phyloP scores from a whole-genome alignment of 129 eudicot genomes.

The Centella asiatica region DNA sequence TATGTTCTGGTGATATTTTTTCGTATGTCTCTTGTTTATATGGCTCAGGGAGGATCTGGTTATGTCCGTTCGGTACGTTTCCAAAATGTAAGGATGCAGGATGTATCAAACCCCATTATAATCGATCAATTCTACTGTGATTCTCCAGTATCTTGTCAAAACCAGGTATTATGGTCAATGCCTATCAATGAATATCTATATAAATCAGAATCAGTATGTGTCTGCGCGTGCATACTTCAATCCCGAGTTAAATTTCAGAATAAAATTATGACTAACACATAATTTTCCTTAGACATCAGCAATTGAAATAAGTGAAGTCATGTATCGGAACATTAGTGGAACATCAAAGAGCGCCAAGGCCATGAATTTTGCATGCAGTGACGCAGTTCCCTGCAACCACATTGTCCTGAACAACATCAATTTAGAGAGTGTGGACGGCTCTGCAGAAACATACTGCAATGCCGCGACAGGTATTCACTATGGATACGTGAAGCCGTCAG shows the following conservation, averaged over 20 bases:
- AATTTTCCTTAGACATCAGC: constrained; percentile 32
- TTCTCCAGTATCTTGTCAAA: constrained; percentile 43
- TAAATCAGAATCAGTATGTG: background rate
- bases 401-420: constrained; percentile 41
- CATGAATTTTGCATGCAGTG: constrained; percentile 57
- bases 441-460: constrained; percentile 37
- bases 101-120: constrained; percentile 53
- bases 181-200: background rate
- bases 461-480: constrained; percentile 35
- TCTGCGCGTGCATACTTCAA: background rate
- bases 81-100: constrained; percentile 45
- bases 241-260: background rate
- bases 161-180: constrained; percentile 24
- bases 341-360: constrained; percentile 37
- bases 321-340: constrained; percentile 52
- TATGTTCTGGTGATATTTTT: background rate
- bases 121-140: constrained; percentile 64
- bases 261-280: background rate
- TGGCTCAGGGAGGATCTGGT: constrained; percentile 47
- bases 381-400: constrained; percentile 41
- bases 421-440: constrained; percentile 34
- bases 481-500: constrained; percentile 40
- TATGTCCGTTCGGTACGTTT: constrained; percentile 41
- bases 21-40: background rate
- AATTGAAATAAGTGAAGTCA: constrained; percentile 43